Evolutionary conservation across 495 filamentous ascomycete genomes (phyloP).

Genomic region (Chlorociboria aeruginascens): DNA sequence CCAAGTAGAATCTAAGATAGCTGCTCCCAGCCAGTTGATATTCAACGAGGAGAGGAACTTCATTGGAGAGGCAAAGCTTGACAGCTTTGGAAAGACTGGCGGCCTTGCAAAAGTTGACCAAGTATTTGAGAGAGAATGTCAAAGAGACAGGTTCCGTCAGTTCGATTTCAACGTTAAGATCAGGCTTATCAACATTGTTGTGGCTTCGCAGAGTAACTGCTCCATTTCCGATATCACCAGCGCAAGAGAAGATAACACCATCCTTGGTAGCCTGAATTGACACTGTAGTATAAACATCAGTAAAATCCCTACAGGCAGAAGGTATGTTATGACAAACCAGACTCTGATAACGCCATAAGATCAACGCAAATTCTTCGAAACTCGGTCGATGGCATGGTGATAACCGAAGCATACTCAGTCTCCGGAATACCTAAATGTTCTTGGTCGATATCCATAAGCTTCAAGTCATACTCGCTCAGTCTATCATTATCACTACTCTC

Average conservation of each 20-base stretch:
- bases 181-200: conserved; percentile 83
- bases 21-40: conserved; percentile 73
- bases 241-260: conserved; percentile 89
- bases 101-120: conserved; percentile 99
- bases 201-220: conserved; percentile 84
- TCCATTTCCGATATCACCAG: conserved; percentile 91
- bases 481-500: conserved; percentile 84
- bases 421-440: conserved; percentile 98
- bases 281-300: conserved; percentile 38
- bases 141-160: conserved; percentile 87
- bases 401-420: conserved; percentile 89
- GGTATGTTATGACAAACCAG: conserved; percentile 46
- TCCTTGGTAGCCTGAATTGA: conserved; percentile 95
- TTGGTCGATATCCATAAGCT: conserved; percentile 99
- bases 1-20: conserved; percentile 91
- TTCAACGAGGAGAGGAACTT: conserved; percentile 93
- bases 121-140: conserved; percentile 98
- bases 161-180: conserved; percentile 74
- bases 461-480: conserved; percentile 96
- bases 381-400: conserved; percentile 78
- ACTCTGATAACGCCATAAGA: conserved; percentile 82
- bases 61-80: conserved; percentile 84
- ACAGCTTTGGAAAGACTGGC: conserved; percentile 70
- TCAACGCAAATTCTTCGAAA: conserved; percentile 94
- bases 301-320: neutral